Evolutionary conservation across 139 green algal genomes (phyloP), one percentile per base, ranked within the genome.

Genomic region (Auxenochlorella pyrenoidosa): DNA sequence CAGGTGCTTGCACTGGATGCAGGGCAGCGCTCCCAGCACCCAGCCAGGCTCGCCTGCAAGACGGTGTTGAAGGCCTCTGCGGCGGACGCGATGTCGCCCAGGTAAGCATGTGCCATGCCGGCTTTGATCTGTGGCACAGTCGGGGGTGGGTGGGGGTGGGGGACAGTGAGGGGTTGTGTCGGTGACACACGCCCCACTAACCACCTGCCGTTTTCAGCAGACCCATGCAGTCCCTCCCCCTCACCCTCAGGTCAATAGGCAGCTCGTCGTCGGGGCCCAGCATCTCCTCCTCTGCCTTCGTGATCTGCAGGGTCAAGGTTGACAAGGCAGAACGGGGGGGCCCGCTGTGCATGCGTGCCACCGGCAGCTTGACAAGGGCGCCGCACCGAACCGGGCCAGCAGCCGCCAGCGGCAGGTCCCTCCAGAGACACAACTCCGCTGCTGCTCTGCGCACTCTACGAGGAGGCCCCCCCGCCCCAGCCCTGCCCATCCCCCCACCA

Each of bases 201-300:
- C n/a, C n/a, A n/a, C n/a, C n/a, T n/a, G n/a, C n/a, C n/a, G n/a
- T n/a, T n/a, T n/a, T n/a, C n/a, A n/a, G n/a, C n/a, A n/a, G 47
- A 71, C 32, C 51, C 38, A 34, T 36, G 2, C 79, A 24, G 2
- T 22, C 36, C 16, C 72, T 38, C n/a, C 77, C 13, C 34, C 36
- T 43, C 66, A 54, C 82, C 82, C 47, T 79, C 19, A 86, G 87
- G 82, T 98, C 95, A 41, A 97, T 90, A 13, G 95, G 95, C 75
- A 97, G 83, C n/a, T 83, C 85, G 59, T 83, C 81, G 15, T 79
- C 86, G 2, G 38, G 44, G 32, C 81, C 90, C 43, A 95, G 65
- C 75, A 76, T 36, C 44, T 90, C 73, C 3, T 63, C 44, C 70
- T 86, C 82, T 12, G 94, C 91, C 21, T 63, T 63, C 2, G 54